phyloP scores from a whole-genome alignment of 345 rosid species.

The Rhizophora apiculata region DNA sequence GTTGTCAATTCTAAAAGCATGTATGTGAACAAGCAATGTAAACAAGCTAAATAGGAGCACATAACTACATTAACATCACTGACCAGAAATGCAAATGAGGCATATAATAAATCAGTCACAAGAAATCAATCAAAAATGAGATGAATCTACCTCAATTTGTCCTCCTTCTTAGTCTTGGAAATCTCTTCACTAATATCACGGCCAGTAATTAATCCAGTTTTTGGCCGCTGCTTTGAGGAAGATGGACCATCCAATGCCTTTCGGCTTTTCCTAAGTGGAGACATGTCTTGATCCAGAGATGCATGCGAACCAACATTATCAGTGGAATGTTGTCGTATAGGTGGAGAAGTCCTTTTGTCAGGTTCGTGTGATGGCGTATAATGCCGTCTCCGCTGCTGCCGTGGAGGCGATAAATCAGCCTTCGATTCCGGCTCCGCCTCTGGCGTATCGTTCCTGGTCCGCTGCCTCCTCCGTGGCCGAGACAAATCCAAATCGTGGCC shows the following conservation, averaged over 20 bases:
- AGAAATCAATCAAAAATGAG: neutral
- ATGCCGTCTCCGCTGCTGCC: slow-evolving; percentile 23
- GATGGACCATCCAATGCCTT: slow-evolving; percentile 35
- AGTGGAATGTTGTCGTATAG: slow-evolving; percentile 16
- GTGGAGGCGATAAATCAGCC: slow-evolving; percentile 49
- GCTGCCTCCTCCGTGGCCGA: slow-evolving; percentile 40
- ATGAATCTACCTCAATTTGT: slow-evolving; percentile 47
- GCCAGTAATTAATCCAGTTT: slow-evolving; percentile 72
- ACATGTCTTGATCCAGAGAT: slow-evolving; percentile 39
- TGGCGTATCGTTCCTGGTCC: slow-evolving; percentile 34
- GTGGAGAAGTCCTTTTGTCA: slow-evolving; percentile 12
- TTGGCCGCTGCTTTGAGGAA: slow-evolving; percentile 37
- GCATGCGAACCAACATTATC: slow-evolving; percentile 7
- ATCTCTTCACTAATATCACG: slow-evolving; percentile 55
- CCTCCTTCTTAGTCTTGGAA: slow-evolving; percentile 58
- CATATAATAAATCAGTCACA: neutral
- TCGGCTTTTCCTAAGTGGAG: slow-evolving; percentile 56
- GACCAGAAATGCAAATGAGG: too few relatives aligned
- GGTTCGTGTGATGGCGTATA: slow-evolving; percentile 33
- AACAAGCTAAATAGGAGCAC: too few relatives aligned
- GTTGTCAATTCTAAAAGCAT: too few relatives aligned
- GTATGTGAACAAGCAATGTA: too few relatives aligned
- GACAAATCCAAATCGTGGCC: slow-evolving; percentile 45
- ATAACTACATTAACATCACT: too few relatives aligned
- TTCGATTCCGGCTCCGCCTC: slow-evolving; percentile 30